phyloP scores from a whole-genome alignment of 257 asterid species.

The Solanum pennellii region DNA sequence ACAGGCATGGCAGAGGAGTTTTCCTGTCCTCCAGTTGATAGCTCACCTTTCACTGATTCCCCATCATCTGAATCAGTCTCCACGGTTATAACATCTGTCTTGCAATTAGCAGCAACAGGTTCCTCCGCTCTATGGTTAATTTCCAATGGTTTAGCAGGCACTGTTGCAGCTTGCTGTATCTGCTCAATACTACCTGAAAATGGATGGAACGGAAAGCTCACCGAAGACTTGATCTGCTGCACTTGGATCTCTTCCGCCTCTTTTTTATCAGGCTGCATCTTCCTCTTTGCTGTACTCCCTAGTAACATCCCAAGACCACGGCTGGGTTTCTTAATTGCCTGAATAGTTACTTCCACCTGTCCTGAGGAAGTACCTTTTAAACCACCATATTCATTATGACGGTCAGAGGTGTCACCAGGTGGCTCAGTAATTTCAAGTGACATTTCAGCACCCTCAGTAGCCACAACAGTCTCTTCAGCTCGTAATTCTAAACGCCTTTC shows the following conservation, averaged over 20 bases:
- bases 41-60: slow-evolving; percentile 17
- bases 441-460: slow-evolving; percentile 34
- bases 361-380: neutral
- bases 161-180: slow-evolving; percentile 2
- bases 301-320: slow-evolving; percentile 80
- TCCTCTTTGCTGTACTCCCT: slow-evolving; percentile 66
- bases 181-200: slow-evolving; percentile 34
- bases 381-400: slow-evolving; percentile 7
- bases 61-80: slow-evolving; percentile 38
- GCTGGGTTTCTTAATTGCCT: slow-evolving; percentile 65
- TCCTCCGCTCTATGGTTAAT: neutral
- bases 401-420: slow-evolving; percentile 2
- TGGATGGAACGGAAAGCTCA: slow-evolving; percentile 62
- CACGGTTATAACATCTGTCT: slow-evolving; percentile 30
- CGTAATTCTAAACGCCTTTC: slow-evolving; percentile 40
- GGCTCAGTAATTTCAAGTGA: slow-evolving; percentile 31
- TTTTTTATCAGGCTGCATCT: slow-evolving; percentile 45
- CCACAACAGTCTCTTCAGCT: slow-evolving; percentile 25
- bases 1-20: neutral
- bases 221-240: slow-evolving; percentile 68
- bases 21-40: neutral
- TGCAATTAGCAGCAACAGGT: slow-evolving; percentile 13
- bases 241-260: slow-evolving; percentile 49
- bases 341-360: slow-evolving; percentile 60
- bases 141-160: neutral